Base-by-base conservation (phyloP, 2,329 filamentous ascomycete genomes). In the Botrytis tulipae region DNA sequence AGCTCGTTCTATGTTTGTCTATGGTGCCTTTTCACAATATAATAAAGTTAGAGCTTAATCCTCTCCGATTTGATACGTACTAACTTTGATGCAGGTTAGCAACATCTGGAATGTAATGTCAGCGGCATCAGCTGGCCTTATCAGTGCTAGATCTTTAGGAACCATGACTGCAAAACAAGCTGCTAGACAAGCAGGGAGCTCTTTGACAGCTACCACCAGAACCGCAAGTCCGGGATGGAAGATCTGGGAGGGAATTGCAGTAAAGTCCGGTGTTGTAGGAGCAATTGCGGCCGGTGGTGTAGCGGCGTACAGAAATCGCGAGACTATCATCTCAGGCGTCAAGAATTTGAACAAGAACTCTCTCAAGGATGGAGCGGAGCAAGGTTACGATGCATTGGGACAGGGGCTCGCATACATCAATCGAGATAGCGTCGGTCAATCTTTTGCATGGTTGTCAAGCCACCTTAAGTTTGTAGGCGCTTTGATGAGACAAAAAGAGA, bases 391-490 rank as follows among this genome's bases (percentile, higher is more conserved):
- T 61, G 66, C 66, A 46, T 83, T 86, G 67, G 80, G 84, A 37
- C 75, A 88, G 74, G 87, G 86, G 2, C 82, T 88, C 14, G 86
- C 86, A 18, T 89, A 89, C 76, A 84, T 89, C 79, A 89, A 88
- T 79, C 83, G 86, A 10, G 87, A 87, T 22, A 88, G 86, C 60
- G 87, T 89, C 3, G 90, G 90, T 3, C 87, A 90, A 72, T 93
- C 93, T 1, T 92, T 93, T 77, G 88, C 87, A 29, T 97, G 93
- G 90, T 89, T 95, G 6, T 90, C 91, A 0, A 92, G 92, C 25
- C 94, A 97, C 81, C 88, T 97, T 70, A 93, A 93, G 51, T 97
- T 97, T 78, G 92, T 97, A 1, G 93, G 93, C 0, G 91, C 92
- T 63, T 86, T 97, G 3, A 87, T 94, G 76, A 91, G 92, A 71